Evolutionary conservation across 106 monocot species (phyloP).

Genomic region (Dactylorhiza incarnata): DNA sequence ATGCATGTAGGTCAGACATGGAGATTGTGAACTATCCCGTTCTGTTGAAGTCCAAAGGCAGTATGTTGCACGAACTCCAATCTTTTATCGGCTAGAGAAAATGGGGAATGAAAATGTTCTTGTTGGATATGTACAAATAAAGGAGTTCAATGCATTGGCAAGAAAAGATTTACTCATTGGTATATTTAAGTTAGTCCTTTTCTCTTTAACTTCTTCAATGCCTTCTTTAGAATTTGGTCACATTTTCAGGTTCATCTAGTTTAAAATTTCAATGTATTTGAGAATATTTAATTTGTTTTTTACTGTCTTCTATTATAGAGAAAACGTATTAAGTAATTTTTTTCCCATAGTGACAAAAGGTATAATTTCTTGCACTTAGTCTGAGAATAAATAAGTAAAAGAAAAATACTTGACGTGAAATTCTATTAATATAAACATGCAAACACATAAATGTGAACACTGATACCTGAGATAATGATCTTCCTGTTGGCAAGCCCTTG

Average conservation of each 20-base stretch:
- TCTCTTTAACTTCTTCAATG: background rate
- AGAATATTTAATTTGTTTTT: background rate
- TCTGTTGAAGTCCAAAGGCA: conserved; percentile 66
- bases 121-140: conserved; percentile 84
- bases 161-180: conserved; percentile 87
- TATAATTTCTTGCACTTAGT: too few relatives aligned
- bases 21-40: conserved; percentile 55
- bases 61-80: conserved; percentile 72
- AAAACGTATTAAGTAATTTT: background rate
- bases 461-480: too few relatives aligned
- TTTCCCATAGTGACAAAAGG: too few relatives aligned
- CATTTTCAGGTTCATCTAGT: background rate
- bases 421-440: too few relatives aligned
- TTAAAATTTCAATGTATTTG: background rate
- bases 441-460: too few relatives aligned
- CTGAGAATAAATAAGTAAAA: too few relatives aligned
- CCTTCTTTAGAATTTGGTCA: background rate
- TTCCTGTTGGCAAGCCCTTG: too few relatives aligned
- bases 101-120: conserved; percentile 46
- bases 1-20: conserved; percentile 69
- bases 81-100: conserved; percentile 90
- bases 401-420: too few relatives aligned
- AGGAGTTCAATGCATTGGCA: conserved; percentile 97
- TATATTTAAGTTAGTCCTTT: conserved; percentile 15
- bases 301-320: background rate